Evolutionary conservation across 2,329 filamentous ascomycete genomes (phyloP), one percentile per base, ranked within the genome.

Genomic region (Xylariaceae sp.): DNA sequence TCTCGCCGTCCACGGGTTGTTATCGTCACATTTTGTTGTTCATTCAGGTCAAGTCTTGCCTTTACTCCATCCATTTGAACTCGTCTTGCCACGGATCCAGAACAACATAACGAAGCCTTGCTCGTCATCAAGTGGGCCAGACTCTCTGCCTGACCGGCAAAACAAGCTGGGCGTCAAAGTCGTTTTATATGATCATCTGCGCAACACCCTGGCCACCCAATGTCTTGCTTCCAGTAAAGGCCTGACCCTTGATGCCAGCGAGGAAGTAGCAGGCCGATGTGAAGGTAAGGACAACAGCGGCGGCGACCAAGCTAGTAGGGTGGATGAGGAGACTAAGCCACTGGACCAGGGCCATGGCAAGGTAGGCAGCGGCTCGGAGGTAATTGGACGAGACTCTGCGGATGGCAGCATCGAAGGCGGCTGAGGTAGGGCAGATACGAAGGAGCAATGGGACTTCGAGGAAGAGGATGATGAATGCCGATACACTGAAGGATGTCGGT

Each of bases 371-470:
- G 17, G 92, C 92, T 69, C 93, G 90, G 84, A 93, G 94, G 74
- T 91, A 97, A 75, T 96, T 97, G 48, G 91, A 95, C 53, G 89
- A 89, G 74, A 98, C 88, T 62, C 81, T 85, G 69, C 92, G 90
- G 68, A 98, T 92, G 65, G 90, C 85, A 55, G 72, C 74, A 67
- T 98, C 93, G 72, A 98, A 98, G 55, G 80, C 83, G 54, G 84
- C 70, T 12, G 92, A 97, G 5, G 93, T 98, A 47, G 93, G 93
- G 74, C 93, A 98, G 73, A 98, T 96, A 70, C 93, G 88, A 51
- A 98, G 84, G 47, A 98, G 86, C 48, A 97, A 84, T 22, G 93
- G 93, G 16, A 98, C 85, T 68, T 98, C 88, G 63, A 92, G 77
- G 70, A 93, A 93, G 63, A 93, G 73, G 62, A 93, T 85, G 58